A percentile compares a stretch with the other conserved stretches of the same genome.
These are phyloP conservation scores for Epicoccum sorghinum DNA, from an alignment of 2,329 filamentous ascomycete genomes.

Conservation along the genomic window DNA sequence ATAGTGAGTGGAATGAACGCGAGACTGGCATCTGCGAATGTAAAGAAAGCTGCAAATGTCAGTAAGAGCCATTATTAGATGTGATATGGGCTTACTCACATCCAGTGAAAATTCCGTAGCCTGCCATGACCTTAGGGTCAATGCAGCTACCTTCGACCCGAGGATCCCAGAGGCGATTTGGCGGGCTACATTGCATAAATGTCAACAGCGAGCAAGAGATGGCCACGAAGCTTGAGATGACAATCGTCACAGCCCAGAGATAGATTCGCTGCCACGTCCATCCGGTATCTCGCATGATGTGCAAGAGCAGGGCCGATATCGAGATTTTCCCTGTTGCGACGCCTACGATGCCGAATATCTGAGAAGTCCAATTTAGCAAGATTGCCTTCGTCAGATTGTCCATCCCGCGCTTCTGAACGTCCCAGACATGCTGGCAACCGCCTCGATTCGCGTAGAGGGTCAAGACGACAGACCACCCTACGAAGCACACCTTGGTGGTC, in stretches of 20 bases:
- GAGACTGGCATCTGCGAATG: slow-evolving; percentile 7
- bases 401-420: slow-evolving; percentile 2
- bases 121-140: slow-evolving; percentile 3
- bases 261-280: slow-evolving; percentile 11
- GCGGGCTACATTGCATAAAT: slow-evolving; percentile 7
- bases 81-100: background rate
- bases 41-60: slow-evolving; percentile 3
- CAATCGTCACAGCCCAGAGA: slow-evolving; percentile 6
- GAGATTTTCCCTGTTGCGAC: slow-evolving; percentile 8
- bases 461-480: slow-evolving; percentile 4
- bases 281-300: slow-evolving; percentile 4
- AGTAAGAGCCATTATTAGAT: background rate
- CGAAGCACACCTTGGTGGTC: background rate
- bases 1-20: slow-evolving; percentile 6
- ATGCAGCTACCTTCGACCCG: slow-evolving; percentile 3
- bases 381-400: slow-evolving; percentile 3
- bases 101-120: slow-evolving; percentile 6
- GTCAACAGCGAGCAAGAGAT: slow-evolving; percentile 11
- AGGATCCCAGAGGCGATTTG: slow-evolving; percentile 3
- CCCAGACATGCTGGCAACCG: slow-evolving; percentile 12
- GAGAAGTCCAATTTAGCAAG: slow-evolving; percentile 3
- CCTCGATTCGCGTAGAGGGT: slow-evolving; percentile 12
- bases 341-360: slow-evolving; percentile 10
- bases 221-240: slow-evolving; percentile 3
- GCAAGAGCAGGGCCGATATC: slow-evolving; percentile 1